Evolutionary conservation across 1,284 basidiomycete species (phyloP), one percentile per base, ranked within the genome.

Genomic region (Trichosporon asahii): DNA sequence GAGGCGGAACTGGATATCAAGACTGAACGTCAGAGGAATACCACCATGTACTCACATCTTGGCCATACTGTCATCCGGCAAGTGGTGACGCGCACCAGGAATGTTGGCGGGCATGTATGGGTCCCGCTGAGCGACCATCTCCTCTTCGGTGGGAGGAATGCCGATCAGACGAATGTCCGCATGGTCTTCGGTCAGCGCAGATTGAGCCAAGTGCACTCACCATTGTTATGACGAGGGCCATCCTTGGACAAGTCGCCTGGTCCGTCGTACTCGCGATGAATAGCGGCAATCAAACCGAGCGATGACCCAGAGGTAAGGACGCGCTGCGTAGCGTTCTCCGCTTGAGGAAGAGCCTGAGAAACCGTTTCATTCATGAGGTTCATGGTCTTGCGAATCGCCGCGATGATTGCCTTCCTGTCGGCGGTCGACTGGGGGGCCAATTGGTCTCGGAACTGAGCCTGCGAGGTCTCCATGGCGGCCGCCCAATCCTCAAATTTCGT

Each of bases 1-100:
- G 0, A 91, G 84, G 33, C 90, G 86, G 76, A 90, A 91, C 73
- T 91, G 89, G 2, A 89, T 86, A 68, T 91, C 90, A 7, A 90
- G 78, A n/a, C 71, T 71, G 44, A 15, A 4, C 40, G 35, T 63
- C 86, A 29, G 86, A 83, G 68, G 86, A n/a, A 3, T 7, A 8
- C 1, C 3, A 3, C 4, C 14, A 6, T 14, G 1, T 5, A 21
- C 65, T 12, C 18, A 68, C 53, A 65, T n/a, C 35, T 57, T 65
- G 6, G 63, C 64, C 49, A 64, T 65, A 15, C 31, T 55, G 53
- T 68, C 35, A 3, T 55, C 46, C 2, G 44, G 65, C 3, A 57
- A 49, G 33, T 65, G 89, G 76, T 91, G 90, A 0, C 88, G 89
- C 0, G 89, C 89, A 7, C 81, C 84, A 23, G 83, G 84, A 2